Percentiles rank a stretch among this genome's conserved stretches.
Evolutionary conservation across 1,284 basidiomycete genomes (phyloP).

Genomic region (Leccinum pachyderme): DNA sequence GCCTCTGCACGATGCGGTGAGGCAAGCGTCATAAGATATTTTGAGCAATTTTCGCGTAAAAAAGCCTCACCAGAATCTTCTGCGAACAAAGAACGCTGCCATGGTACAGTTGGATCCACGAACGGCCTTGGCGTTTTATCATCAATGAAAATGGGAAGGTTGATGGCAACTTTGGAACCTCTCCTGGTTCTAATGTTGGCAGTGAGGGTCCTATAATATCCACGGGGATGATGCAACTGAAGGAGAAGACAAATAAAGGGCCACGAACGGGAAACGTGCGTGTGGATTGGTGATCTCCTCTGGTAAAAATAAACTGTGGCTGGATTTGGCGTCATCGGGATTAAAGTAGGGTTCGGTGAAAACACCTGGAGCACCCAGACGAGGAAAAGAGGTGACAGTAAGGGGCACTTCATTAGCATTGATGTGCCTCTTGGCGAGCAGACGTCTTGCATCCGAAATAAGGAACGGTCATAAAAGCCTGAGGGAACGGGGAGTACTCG

Average conservation of each 20-base stretch:
- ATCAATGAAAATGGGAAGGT: conserved; percentile 93
- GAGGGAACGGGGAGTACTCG: conserved; percentile 25
- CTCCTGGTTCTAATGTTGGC: conserved; percentile 91
- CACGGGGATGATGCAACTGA: conserved; percentile 6
- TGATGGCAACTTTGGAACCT: conserved; percentile 94
- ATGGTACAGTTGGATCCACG: conserved; percentile 87
- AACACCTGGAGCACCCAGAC: conserved; percentile 81
- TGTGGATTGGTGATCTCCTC: conserved; percentile 97
- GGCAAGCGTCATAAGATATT: conserved; percentile 7
- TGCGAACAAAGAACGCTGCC: conserved; percentile 74
- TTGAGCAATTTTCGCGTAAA: conserved; percentile 7
- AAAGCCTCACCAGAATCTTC: conserved; percentile 68
- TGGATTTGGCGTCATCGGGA: conserved; percentile 73
- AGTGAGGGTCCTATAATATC: conserved; percentile 75
- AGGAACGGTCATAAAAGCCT: neutral
- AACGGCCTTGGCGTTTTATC: conserved; percentile 85
- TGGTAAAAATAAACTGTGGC: conserved; percentile 91
- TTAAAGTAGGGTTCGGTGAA: conserved; percentile 92
- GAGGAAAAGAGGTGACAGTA: conserved; percentile 94
- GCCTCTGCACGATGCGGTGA: conserved; percentile 57
- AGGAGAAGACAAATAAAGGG: conserved; percentile 2
- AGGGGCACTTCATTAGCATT: conserved; percentile 86
- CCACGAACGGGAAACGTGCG: conserved; percentile 91
- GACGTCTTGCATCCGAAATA: conserved; percentile 56
- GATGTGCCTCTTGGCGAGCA: conserved; percentile 82